Evolutionary conservation across 1,284 basidiomycete species (phyloP).

Genomic region (Cerioporus squamosus): DNA sequence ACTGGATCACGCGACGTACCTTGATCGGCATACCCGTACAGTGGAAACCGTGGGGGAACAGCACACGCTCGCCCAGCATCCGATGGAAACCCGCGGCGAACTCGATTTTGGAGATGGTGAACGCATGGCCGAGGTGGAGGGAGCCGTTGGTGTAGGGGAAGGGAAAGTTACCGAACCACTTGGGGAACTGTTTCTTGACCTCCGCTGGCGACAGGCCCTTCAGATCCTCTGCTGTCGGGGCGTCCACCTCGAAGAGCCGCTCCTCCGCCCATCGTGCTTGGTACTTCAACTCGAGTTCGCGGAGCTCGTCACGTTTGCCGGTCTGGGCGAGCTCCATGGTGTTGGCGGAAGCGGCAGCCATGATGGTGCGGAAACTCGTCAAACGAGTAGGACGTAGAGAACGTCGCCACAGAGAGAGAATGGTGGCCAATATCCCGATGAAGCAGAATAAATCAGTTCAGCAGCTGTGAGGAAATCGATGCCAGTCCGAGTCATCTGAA

Average conservation of each 20-base stretch:
- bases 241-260: conserved; percentile 82
- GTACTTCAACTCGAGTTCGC: conserved; percentile 82
- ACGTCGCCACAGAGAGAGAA: conserved; percentile 32
- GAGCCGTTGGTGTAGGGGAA: conserved; percentile 99
- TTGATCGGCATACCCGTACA: conserved; percentile 99
- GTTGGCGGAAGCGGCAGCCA: conserved; percentile 31
- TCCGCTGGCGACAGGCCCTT: conserved; percentile 66
- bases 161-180: conserved; percentile 97
- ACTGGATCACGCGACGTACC: conserved; percentile 51
- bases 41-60: conserved; percentile 97
- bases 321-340: conserved; percentile 66
- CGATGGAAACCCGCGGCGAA: conserved; percentile 96
- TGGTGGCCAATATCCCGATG: conserved; percentile 24
- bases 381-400: conserved; percentile 27
- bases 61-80: conserved; percentile 92
- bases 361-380: conserved; percentile 25
- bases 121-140: conserved; percentile 96
- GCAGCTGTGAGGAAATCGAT: conserved; percentile 26
- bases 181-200: conserved; percentile 79
- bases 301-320: conserved; percentile 89
- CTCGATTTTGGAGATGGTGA: conserved; percentile 98
- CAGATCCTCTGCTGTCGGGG: conserved; percentile 73
- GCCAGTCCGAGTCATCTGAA: conserved; percentile 24
- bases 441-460: conserved; percentile 18
- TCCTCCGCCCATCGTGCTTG: conserved; percentile 81